Base-by-base conservation (phyloP, 2,329 filamentous ascomycete species). In the Diplocarpon mali region DNA sequence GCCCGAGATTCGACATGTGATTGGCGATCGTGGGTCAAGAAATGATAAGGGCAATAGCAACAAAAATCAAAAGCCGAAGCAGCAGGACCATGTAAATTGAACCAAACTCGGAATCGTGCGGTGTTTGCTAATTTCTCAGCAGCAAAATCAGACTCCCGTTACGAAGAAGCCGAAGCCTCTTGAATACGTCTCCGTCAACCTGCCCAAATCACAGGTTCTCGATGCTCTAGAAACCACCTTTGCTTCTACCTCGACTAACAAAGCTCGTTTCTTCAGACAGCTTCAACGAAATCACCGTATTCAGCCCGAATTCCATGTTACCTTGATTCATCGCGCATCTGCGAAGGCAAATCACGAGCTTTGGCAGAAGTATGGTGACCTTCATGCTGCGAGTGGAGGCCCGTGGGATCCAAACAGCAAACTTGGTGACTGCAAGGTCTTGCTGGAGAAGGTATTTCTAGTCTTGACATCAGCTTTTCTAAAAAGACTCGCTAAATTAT, bases 261-360 rank as follows among this genome's bases (percentile, higher is more conserved):
- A 68, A 28, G 68, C 76, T n/a, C 70, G 68, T 16, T 80, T 95
- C 59, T 98, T 85, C 68, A 76, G 74, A 56, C 76, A 85, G 46
- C 73, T 98, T 29, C 76, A 83, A 62, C 73, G 83, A 54, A 74
- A 72, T 2, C 74, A 81, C 15, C 84, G 92, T 44, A 67, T 96
- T 5, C 90, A 96, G 64, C 61, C 73, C n/a, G 73, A 80, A 34
- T 98, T 96, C 62, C 92, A 98, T 62, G 85, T 98, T 46, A 98
- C 92, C 0, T 74, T 98, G 32, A 87, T 95, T 62, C 92, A 98
- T 64, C 80, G 82, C 38, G 78, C 81, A 10, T 69, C 68, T 2
- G 68, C 76, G 9, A 69, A 70, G 34, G 66, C 80, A 27, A 65
- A 80, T 51, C 73, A 80, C 0, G 75, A 81, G 8, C 69, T 90